Evolutionary conservation across 2,329 filamentous ascomycete genomes (phyloP).

Genomic region (Fusarium chlamydosporum): DNA sequence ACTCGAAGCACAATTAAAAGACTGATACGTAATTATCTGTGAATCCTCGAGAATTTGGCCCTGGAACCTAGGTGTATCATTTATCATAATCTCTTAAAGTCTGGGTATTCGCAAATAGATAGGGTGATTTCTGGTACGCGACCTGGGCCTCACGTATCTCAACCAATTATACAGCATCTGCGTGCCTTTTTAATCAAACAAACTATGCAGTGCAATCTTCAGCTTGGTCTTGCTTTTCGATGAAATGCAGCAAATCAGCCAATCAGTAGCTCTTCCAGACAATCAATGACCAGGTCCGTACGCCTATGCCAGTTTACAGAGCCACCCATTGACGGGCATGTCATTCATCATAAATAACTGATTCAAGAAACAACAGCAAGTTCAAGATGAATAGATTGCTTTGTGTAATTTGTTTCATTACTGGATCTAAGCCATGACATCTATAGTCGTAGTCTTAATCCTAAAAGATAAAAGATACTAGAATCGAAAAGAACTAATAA

Average conservation of each 20-base stretch:
- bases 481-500: constrained; percentile 3
- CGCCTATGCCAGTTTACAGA: neutral
- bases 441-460: constrained; percentile 9
- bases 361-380: too few species aligned
- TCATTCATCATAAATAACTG: neutral
- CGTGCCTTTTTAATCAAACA: neutral
- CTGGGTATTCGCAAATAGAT: neutral
- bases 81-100: neutral
- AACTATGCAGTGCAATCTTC: constrained; percentile 9
- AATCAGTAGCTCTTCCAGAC: neutral
- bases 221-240: constrained; percentile 9
- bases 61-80: neutral
- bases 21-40: neutral
- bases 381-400: constrained; percentile 3
- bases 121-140: neutral
- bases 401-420: constrained; percentile 24
- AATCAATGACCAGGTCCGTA: neutral
- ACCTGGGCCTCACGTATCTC: neutral
- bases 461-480: constrained; percentile 12
- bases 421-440: neutral
- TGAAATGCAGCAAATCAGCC: neutral
- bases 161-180: neutral
- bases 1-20: neutral
- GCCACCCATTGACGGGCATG: neutral
- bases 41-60: neutral